Evolutionary conservation across 2,329 filamentous ascomycete genomes (phyloP).

Genomic region (Colletotrichum phormii): DNA sequence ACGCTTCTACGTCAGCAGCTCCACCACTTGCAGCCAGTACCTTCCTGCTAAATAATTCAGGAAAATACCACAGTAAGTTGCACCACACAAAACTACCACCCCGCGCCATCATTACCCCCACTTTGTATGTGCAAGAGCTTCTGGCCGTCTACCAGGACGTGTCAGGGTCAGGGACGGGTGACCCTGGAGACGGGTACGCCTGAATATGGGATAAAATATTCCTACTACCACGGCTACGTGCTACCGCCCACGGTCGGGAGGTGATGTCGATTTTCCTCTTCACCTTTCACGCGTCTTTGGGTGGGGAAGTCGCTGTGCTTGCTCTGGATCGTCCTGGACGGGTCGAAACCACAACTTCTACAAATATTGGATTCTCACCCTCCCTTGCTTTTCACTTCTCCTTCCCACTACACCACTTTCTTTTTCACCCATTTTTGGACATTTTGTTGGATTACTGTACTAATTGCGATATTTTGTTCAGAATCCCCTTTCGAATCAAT

Average conservation of each 20-base stretch:
- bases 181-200: too few species aligned
- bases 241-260: too few species aligned
- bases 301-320: background rate
- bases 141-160: background rate
- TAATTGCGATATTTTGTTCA: background rate
- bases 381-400: background rate
- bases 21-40: slow-evolving; percentile 4
- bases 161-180: too few species aligned
- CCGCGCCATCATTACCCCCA: background rate
- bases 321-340: background rate
- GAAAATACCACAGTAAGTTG: slow-evolving; percentile 26
- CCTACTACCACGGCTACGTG: too few species aligned
- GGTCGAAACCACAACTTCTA: background rate
- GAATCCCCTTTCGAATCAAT: background rate
- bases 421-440: background rate
- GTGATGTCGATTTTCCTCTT: background rate
- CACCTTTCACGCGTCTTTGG: background rate
- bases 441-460: background rate
- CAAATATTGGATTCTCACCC: background rate
- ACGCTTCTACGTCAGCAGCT: background rate
- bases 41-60: slow-evolving; percentile 18
- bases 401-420: background rate
- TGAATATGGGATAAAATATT: too few species aligned
- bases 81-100: slow-evolving; percentile 7
- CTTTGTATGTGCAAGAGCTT: background rate